Percentiles rank a stretch among this genome's conserved stretches.
Conservation (phyloP, 75 land plant genomes). For the Larix kaempferi region DNA sequence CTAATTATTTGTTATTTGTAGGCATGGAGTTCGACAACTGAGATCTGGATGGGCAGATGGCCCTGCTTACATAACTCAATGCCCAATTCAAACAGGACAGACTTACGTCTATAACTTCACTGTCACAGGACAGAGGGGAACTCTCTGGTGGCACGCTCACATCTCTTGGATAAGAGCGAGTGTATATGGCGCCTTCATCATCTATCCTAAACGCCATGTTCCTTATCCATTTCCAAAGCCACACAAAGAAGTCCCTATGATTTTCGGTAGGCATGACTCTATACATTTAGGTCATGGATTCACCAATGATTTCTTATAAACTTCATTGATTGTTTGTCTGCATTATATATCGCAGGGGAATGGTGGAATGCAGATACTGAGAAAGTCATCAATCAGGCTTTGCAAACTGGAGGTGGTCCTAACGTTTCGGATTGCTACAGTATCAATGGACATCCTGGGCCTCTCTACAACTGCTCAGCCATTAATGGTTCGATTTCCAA, state of each 20-base stretch:
- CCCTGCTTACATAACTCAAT: too few species aligned
- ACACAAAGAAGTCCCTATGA: slow-evolving; percentile 32
- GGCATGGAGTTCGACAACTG: too few species aligned
- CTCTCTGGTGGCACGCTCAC: slow-evolving; percentile 38
- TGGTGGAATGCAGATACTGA: slow-evolving; percentile 58
- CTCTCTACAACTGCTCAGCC: slow-evolving; percentile 49
- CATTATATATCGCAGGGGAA: slow-evolving; percentile 47
- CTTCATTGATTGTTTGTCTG: neutral
- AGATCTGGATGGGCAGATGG: too few species aligned
- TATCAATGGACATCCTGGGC: slow-evolving; percentile 63
- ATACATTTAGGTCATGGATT: too few species aligned
- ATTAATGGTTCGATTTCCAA: slow-evolving; percentile 12
- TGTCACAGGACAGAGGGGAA: slow-evolving; percentile 36
- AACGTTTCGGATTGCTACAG: slow-evolving; percentile 52
- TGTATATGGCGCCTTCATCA: slow-evolving; percentile 52
- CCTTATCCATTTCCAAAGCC: slow-evolving; percentile 41
- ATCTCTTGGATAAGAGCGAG: slow-evolving; percentile 56
- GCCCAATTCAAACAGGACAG: too few species aligned
- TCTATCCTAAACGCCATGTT: slow-evolving; percentile 31
- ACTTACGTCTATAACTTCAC: slow-evolving; percentile 40
- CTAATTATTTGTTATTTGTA: too few species aligned
- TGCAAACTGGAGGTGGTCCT: slow-evolving; percentile 45
- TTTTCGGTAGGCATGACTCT: too few species aligned
- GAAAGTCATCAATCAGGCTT: slow-evolving; percentile 26
- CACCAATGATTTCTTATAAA: too few species aligned